Percentiles rank a stretch among this genome's conserved stretches.
These are phyloP conservation scores for Aspergillus asperescens DNA, from an alignment of 495 filamentous ascomycete species.

Conservation along the genomic window DNA sequence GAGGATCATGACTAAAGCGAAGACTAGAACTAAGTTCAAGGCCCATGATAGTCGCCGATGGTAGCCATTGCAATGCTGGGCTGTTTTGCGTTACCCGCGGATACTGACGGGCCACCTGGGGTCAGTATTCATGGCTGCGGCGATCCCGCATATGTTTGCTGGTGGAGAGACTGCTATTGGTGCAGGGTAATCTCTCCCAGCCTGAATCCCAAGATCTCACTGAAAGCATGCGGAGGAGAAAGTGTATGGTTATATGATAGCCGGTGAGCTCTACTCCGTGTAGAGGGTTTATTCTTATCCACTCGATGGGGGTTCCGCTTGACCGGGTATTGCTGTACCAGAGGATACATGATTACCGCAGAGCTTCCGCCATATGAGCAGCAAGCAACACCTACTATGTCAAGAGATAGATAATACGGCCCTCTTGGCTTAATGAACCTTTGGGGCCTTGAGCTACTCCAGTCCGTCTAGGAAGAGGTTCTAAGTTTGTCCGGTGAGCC, in stretches of 20 bases:
- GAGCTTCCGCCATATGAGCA: neutral
- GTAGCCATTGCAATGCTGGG: slow-evolving; percentile 13
- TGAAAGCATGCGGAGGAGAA: too few species aligned
- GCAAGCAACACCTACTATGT: neutral
- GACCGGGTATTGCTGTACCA: slow-evolving; percentile 1
- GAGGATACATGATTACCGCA: neutral
- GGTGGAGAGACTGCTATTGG: neutral
- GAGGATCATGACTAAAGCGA: too few species aligned
- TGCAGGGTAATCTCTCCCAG: neutral
- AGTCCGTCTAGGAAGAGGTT: too few species aligned
- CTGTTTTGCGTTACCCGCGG: slow-evolving; percentile 19
- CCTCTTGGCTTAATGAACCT: too few species aligned
- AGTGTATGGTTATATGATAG: neutral
- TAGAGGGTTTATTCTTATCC: slow-evolving; percentile 12
- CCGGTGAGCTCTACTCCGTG: neutral
- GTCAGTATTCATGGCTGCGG: too few species aligned
- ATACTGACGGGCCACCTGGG: slow-evolving; percentile 2
- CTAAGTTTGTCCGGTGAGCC: slow-evolving; percentile 13
- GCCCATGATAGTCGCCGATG: slow-evolving; percentile 2
- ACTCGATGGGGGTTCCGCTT: slow-evolving; percentile 5
- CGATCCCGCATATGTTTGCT: neutral
- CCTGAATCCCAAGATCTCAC: neutral
- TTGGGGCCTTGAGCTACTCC: too few species aligned
- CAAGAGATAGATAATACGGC: neutral
- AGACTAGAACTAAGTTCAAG: too few species aligned